These are phyloP conservation scores for Hyphopichia khmerensis DNA, from an alignment of 1,139 yeast genomes.

Conservation along the genomic window DNA sequence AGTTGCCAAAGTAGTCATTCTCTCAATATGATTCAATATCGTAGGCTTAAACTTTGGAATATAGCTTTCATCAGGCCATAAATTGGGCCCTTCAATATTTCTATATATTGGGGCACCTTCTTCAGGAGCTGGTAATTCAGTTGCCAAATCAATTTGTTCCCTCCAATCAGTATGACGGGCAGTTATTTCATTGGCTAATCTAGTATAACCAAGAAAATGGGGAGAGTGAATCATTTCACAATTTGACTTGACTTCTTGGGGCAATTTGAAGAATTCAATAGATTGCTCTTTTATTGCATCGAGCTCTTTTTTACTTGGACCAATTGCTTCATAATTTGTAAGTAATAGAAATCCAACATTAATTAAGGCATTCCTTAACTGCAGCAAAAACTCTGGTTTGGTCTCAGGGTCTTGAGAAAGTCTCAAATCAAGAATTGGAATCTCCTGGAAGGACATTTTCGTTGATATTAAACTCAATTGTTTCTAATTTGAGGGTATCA, in stretches of 20 bases:
- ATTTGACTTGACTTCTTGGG: slow-evolving; percentile 48
- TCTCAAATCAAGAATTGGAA: slow-evolving; percentile 37
- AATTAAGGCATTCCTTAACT: slow-evolving; percentile 55
- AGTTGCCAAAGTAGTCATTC: slow-evolving; percentile 47
- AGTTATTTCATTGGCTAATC: slow-evolving; percentile 66
- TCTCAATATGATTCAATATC: slow-evolving; percentile 44
- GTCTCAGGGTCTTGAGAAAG: slow-evolving; percentile 36
- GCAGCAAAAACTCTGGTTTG: slow-evolving; percentile 41
- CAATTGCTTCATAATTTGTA: slow-evolving; percentile 30
- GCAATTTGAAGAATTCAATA: slow-evolving; percentile 51
- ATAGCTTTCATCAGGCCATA: slow-evolving; percentile 52
- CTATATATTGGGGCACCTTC: slow-evolving; percentile 49
- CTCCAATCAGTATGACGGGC: slow-evolving; percentile 61
- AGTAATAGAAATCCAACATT: slow-evolving; percentile 62
- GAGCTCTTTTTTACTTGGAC: slow-evolving; percentile 36
- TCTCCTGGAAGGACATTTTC: slow-evolving; percentile 4
- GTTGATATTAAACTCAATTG: too few species aligned
- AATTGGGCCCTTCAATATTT: slow-evolving; percentile 64
- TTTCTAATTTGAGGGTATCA: background rate
- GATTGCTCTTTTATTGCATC: slow-evolving; percentile 42
- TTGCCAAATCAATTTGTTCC: slow-evolving; percentile 68
- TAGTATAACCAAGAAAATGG: slow-evolving; percentile 67
- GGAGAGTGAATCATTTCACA: slow-evolving; percentile 63
- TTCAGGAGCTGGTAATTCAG: slow-evolving; percentile 45
- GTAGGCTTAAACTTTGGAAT: slow-evolving; percentile 51